phyloP scores from a whole-genome alignment of 2,329 filamentous ascomycete species.

The Helotiales sp. region DNA sequence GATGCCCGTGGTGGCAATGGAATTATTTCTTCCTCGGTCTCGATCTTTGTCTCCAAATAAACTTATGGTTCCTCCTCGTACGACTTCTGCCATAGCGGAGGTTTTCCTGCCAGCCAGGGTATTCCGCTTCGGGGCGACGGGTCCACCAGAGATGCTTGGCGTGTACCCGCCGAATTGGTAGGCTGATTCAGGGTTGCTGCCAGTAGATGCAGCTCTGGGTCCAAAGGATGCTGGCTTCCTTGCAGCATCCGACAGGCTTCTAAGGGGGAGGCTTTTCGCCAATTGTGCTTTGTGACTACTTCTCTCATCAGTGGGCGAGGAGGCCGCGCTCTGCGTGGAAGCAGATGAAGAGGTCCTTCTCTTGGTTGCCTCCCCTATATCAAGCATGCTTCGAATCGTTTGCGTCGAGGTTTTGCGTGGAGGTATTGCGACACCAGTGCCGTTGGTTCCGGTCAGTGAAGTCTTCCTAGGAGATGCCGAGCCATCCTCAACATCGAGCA shows the following conservation, averaged over 20 bases:
- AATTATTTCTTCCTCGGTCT: slow-evolving; percentile 38
- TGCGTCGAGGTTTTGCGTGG: slow-evolving; percentile 12
- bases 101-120: slow-evolving; percentile 52
- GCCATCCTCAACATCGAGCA: slow-evolving; percentile 47
- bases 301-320: slow-evolving; percentile 50
- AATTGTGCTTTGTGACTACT: slow-evolving; percentile 44
- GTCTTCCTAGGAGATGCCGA: slow-evolving; percentile 8
- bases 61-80: slow-evolving; percentile 58
- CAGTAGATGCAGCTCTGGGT: slow-evolving; percentile 43
- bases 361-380: slow-evolving; percentile 13
- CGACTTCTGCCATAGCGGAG: slow-evolving; percentile 57
- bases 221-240: slow-evolving; percentile 55
- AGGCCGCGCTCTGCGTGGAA: slow-evolving; percentile 51
- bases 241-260: slow-evolving; percentile 61
- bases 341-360: slow-evolving; percentile 38
- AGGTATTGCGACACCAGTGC: slow-evolving; percentile 40
- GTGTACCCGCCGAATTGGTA: slow-evolving; percentile 68
- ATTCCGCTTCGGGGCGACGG: slow-evolving; percentile 55
- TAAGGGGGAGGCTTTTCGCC: slow-evolving; percentile 34
- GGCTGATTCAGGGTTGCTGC: slow-evolving; percentile 53
- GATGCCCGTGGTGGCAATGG: slow-evolving; percentile 32
- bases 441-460: slow-evolving; percentile 11
- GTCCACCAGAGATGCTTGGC: slow-evolving; percentile 52
- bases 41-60: slow-evolving; percentile 41
- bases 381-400: slow-evolving; percentile 68